Evolutionary conservation across 2,329 filamentous ascomycete species (phyloP).

Genomic region (Rhynchosporium secalis): DNA sequence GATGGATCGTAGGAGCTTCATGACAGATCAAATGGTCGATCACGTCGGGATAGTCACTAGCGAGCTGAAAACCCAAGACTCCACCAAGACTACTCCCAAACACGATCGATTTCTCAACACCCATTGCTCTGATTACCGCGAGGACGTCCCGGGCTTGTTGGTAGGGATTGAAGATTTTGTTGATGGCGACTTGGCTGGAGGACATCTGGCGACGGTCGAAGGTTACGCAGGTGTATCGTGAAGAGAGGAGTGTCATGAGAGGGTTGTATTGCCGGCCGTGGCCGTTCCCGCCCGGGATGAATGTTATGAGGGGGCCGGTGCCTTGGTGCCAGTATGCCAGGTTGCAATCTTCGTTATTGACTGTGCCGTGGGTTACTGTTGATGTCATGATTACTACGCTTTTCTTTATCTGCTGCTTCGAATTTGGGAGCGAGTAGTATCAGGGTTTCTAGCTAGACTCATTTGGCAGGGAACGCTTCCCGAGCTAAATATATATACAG

Average conservation of each 20-base stretch:
- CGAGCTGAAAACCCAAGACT: slow-evolving; percentile 39
- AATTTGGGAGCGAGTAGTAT: not conserved
- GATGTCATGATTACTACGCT: not conserved
- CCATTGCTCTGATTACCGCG: slow-evolving; percentile 48
- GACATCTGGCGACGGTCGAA: slow-evolving; percentile 43
- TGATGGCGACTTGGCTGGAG: slow-evolving; percentile 33
- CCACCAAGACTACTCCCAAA: slow-evolving; percentile 52
- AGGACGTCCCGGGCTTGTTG: slow-evolving; percentile 41
- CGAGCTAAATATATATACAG: not conserved
- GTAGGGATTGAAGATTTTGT: slow-evolving; percentile 33
- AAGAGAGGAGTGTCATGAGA: slow-evolving; percentile 36
- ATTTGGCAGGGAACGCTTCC: not conserved
- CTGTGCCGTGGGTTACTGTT: slow-evolving; percentile 4
- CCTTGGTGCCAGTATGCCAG: slow-evolving; percentile 41
- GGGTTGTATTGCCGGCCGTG: slow-evolving; percentile 40
- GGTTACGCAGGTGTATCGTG: slow-evolving; percentile 37
- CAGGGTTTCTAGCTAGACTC: not conserved
- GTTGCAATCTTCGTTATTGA: slow-evolving; percentile 39
- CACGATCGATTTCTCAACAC: slow-evolving; percentile 69
- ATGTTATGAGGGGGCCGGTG: slow-evolving; percentile 38
- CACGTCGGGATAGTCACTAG: slow-evolving; percentile 37
- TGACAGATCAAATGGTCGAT: slow-evolving; percentile 39
- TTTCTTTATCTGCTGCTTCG: not conserved
- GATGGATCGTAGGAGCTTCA: slow-evolving; percentile 35
- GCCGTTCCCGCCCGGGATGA: slow-evolving; percentile 42